These are phyloP conservation scores for Debaryomyces prosopidis DNA, from an alignment of 805 yeast species.

Conservation along the genomic window DNA sequence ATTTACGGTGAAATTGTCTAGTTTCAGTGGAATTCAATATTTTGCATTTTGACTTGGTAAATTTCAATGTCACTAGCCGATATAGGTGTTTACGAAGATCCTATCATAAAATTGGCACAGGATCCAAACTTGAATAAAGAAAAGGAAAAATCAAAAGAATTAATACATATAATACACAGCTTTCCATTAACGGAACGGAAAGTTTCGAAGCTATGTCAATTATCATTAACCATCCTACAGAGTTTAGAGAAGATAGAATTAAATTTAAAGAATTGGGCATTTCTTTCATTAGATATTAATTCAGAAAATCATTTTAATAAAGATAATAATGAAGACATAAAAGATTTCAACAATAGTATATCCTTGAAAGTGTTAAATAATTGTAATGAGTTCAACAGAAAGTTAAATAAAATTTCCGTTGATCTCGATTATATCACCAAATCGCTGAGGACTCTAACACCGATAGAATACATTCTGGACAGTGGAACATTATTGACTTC, in stretches of 20 bases:
- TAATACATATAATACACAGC: conserved; percentile 42
- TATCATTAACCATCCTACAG: conserved; percentile 47
- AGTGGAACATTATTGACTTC: conserved; percentile 52
- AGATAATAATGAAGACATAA: conserved; percentile 13
- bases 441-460: conserved; percentile 40
- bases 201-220: conserved; percentile 49
- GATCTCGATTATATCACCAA: conserved; percentile 50
- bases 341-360: conserved; percentile 50
- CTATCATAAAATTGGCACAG: conserved; percentile 45
- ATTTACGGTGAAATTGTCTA: no score
- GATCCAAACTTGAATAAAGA: conserved; percentile 50
- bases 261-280: conserved; percentile 54
- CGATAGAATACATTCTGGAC: conserved; percentile 52
- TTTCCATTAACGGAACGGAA: conserved; percentile 44
- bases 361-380: conserved; percentile 54
- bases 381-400: conserved; percentile 48
- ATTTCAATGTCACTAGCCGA: conserved; percentile 4
- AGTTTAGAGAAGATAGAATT: conserved; percentile 51
- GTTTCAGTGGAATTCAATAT: no score
- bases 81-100: conserved; percentile 42
- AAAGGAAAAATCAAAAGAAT: conserved; percentile 38
- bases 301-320: conserved; percentile 40
- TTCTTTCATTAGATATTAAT: conserved; percentile 51
- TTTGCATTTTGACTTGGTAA: no score
- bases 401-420: conserved; percentile 39